A percentile compares a stretch with the other conserved stretches of the same genome.
phyloP scores from a whole-genome alignment of 306 rosid genomes.

The Cucurbita moschata region DNA sequence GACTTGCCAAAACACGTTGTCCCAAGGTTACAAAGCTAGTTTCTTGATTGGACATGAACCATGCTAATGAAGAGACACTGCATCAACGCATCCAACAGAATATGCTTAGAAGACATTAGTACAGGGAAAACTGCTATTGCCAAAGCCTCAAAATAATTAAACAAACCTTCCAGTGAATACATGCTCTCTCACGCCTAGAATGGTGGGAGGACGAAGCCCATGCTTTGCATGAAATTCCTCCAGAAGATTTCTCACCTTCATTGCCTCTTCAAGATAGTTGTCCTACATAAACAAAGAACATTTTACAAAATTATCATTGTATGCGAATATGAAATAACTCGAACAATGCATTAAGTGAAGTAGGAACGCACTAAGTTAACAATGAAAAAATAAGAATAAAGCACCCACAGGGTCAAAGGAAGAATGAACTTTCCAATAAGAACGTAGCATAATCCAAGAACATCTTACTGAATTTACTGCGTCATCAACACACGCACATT shows the following conservation, averaged over 20 bases:
- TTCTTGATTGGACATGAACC: constrained; percentile 99
- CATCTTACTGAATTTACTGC: neutral
- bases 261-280: constrained; percentile 92
- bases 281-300: constrained; percentile 34
- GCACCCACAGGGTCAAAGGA: neutral
- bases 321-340: neutral
- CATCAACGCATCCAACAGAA: constrained; percentile 15
- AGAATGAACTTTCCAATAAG: neutral
- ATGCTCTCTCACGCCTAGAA: constrained; percentile 93
- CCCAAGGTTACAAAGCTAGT: constrained; percentile 97
- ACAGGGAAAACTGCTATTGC: neutral
- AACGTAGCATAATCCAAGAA: neutral
- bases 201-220: constrained; percentile 72
- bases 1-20: constrained; percentile 79
- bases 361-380: neutral
- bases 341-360: neutral
- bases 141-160: constrained; percentile 12
- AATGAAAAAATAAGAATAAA: neutral
- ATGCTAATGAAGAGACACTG: constrained; percentile 98
- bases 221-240: constrained; percentile 70
- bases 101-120: constrained; percentile 10
- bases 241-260: constrained; percentile 95
- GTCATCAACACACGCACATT: neutral
- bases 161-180: constrained; percentile 95
- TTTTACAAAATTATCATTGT: neutral